These are phyloP conservation scores for Diaporthe ampelina DNA, from an alignment of 2,329 filamentous ascomycete species.

Conservation along the genomic window DNA sequence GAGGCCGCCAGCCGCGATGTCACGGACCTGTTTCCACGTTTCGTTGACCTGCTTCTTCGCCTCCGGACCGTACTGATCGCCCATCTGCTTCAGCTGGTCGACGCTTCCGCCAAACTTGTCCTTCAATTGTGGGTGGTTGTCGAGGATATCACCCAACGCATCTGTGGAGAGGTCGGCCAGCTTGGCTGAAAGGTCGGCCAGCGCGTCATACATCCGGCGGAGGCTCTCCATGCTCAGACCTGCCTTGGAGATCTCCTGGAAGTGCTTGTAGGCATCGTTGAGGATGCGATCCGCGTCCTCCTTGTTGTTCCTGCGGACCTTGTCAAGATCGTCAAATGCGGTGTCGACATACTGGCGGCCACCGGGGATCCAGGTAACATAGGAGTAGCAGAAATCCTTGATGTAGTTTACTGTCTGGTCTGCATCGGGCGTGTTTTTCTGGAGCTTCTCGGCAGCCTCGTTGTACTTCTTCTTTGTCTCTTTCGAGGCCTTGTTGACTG, in stretches of 20 bases:
- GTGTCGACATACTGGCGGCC: constrained; percentile 77
- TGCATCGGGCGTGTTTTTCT: constrained; percentile 73
- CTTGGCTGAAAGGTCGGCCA: constrained; percentile 72
- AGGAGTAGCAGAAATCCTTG: constrained; percentile 75
- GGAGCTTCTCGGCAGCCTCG: constrained; percentile 70
- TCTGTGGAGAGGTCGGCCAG: constrained; percentile 74
- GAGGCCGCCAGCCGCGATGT: constrained; percentile 74
- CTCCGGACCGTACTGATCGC: constrained; percentile 79
- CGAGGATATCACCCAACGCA: constrained; percentile 73
- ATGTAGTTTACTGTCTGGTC: constrained; percentile 77
- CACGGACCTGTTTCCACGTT: constrained; percentile 76
- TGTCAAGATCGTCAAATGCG: constrained; percentile 79
- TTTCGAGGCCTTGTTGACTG: constrained; percentile 53
- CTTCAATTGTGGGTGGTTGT: constrained; percentile 81
- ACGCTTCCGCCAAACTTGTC: constrained; percentile 78
- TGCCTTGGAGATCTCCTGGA: constrained; percentile 71
- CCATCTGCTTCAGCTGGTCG: constrained; percentile 78
- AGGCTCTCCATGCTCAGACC: constrained; percentile 75
- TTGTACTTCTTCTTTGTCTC: constrained; percentile 73
- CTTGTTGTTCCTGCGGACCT: constrained; percentile 75
- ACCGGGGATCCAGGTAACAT: constrained; percentile 80
- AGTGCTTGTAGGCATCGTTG: constrained; percentile 75
- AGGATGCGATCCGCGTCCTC: constrained; percentile 80
- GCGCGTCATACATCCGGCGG: constrained; percentile 70
- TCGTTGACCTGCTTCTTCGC: constrained; percentile 82